Evolutionary conservation across 1,284 basidiomycete species (phyloP).

Genomic region (Sporisorium graminicola): DNA sequence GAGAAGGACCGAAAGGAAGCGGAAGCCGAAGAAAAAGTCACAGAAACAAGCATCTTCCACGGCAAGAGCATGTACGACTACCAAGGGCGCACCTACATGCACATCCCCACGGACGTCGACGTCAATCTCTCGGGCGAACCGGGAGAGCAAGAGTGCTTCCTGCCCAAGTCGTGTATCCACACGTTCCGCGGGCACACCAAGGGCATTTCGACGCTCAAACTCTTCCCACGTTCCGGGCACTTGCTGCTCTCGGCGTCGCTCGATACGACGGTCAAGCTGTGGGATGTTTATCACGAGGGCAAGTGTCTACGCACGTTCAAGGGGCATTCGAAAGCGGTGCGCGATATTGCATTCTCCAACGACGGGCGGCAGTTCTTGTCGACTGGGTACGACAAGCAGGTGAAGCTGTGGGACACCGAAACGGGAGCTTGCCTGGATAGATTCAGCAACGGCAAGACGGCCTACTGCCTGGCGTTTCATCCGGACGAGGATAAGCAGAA

Average conservation of each 20-base stretch:
- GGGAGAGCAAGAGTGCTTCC: constrained; percentile 88
- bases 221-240: constrained; percentile 93
- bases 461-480: constrained; percentile 93
- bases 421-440: constrained; percentile 94
- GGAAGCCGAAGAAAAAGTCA: constrained; percentile 82
- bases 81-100: constrained; percentile 98
- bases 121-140: constrained; percentile 81
- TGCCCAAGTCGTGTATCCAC: constrained; percentile 94
- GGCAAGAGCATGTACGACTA: constrained; percentile 97
- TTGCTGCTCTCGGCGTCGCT: constrained; percentile 92
- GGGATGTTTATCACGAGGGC: constrained; percentile 97
- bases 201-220: constrained; percentile 90
- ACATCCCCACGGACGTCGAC: constrained; percentile 79
- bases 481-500: constrained; percentile 96
- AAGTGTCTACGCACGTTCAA: constrained; percentile 97
- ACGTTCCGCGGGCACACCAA: constrained; percentile 99
- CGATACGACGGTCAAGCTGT: constrained; percentile 99
- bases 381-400: constrained; percentile 92
- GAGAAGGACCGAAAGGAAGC: constrained; percentile 76
- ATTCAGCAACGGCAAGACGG: constrained; percentile 95
- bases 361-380: constrained; percentile 90
- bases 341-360: constrained; percentile 94
- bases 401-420: constrained; percentile 99
- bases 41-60: constrained; percentile 95
- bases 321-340: constrained; percentile 95